Conservation (phyloP, 2,329 filamentous ascomycete species). For the Fusarium metavorans region DNA sequence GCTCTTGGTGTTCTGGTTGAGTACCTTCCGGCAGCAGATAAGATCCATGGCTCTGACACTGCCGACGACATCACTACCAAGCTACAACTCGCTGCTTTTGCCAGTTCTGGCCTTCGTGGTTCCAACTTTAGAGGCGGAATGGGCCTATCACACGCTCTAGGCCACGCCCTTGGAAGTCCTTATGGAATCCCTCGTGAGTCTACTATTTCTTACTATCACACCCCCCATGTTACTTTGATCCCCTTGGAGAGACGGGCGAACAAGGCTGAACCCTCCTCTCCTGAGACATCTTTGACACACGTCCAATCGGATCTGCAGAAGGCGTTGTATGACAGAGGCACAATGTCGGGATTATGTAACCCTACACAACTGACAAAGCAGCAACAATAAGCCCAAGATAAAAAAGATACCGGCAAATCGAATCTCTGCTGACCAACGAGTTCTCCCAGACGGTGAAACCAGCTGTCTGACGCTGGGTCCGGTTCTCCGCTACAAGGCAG, state of each 20-base stretch:
- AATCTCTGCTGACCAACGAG: constrained; percentile 25
- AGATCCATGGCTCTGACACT: constrained; percentile 18
- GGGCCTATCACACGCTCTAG: constrained; percentile 25
- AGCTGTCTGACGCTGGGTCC: constrained; percentile 31
- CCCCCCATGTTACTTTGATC: background rate
- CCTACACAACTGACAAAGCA: constrained; percentile 2
- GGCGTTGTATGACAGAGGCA: constrained; percentile 25
- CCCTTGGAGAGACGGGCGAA: background rate
- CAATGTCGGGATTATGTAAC: constrained; percentile 24
- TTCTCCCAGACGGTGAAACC: constrained; percentile 36
- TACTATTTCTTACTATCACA: background rate
- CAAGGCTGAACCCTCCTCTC: constrained; percentile 30
- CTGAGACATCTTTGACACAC: constrained; percentile 8
- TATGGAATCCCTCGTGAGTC: constrained; percentile 38
- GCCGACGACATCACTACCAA: constrained; percentile 27
- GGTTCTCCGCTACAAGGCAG: constrained; percentile 23
- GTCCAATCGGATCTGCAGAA: constrained; percentile 23
- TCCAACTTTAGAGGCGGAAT: constrained; percentile 31
- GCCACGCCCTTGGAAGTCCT: constrained; percentile 29
- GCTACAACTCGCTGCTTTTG: constrained; percentile 39
- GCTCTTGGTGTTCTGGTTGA: constrained; percentile 15
- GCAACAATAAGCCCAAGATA: constrained; percentile 16
- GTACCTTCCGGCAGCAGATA: constrained; percentile 10
- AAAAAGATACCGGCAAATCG: background rate
- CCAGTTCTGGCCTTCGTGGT: constrained; percentile 37